Base-by-base conservation (phyloP, 179 eudicot genomes). In the Silene noctiflora region DNA sequence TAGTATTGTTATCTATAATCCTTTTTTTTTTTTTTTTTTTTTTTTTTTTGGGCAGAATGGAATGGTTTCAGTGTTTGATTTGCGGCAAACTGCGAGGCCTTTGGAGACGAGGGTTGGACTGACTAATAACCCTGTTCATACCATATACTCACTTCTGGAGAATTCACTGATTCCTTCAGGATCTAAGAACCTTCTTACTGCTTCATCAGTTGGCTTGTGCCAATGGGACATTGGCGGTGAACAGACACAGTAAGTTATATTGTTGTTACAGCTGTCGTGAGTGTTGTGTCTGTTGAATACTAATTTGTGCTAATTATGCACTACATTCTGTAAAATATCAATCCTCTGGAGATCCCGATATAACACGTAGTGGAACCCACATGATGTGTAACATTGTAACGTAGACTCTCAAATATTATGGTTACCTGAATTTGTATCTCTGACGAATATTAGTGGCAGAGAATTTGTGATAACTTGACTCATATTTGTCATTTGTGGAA, bases 181-280 rank as follows among this genome's bases (percentile, higher is more conserved):
- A 48, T 68, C 71, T 71, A 91, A 82, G 84, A 81, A 84, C 56
- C 78, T 92, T 64, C 86, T 94, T 31, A 87, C 95, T 58, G 96
- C 97, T 76, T 94, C 98, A 79, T 84, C 96, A 48, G 78, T 81
- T 73, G 98, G 98, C 77, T 73, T 91, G 67, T 94, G 91, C 74
- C 90, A 92, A 44, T 94, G 97, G 98, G 84, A 85, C 78, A 78
- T 91, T 81, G 94, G 89, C 67, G 85, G 67, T 68, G 81, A 35
- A 65, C 13, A 24, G 55, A 73, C 78, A 44, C 74, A 61, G 88
- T 85, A 81, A 68, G 85, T 83, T 35, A 51, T 17, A 21, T 24
- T 69, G 2, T 59, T 44, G 17, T 75, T 17, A 6, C 27, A 25
- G 55, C 46, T 10, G 69, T 3, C 10, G 17, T 9, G 46, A 20